Evolutionary conservation across 2,329 filamentous ascomycete genomes (phyloP), one percentile per base, ranked within the genome.

Genomic region (Arachnomyces sp.): DNA sequence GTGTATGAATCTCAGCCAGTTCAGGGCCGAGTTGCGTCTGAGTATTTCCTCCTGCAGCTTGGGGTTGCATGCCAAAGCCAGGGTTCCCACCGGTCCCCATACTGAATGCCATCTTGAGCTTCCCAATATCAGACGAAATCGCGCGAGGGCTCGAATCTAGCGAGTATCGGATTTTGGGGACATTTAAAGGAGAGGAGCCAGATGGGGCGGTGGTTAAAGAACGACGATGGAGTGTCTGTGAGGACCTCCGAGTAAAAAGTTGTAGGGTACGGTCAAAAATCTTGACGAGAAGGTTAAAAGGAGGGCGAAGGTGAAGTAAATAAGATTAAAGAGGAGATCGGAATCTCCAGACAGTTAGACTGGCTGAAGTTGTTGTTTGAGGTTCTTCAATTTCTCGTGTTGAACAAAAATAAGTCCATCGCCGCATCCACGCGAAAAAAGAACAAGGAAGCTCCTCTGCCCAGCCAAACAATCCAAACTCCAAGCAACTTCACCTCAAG

Each of bases 1-100:
- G 86, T 50, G 88, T 90, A 60, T 82, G 78, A 51, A 95, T 84
- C 49, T 88, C 81, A 50, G 80, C 73, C 40, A 95, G 72, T 55
- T 87, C 80, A 36, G 77, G 72, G 31, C 84, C 85, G 46, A 65
- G 58, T 57, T 74, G 69, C 38, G 63, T 61, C 46, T 59, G 59
- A 34, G 50, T 54, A 46, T 44, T 39, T 15, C 33, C 44, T 43
- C 50, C 58, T 40, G 56, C 56, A 40, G 63, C 69, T 45, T 61
- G 60, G 44, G 61, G 66, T 41, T 54, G 56, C 38, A 59, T 54
- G 44, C 66, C 52, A 45, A 54, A 60, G 43, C 64, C 66, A 46
- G 64, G 60, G 57, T 67, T 61, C 57, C 61, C 61, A 50, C 65
- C 68, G 40, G 61, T 65, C 40, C 70, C 60, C 60, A 81, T 81